Base-by-base conservation (phyloP, 352 stramenopile species). In the Pythium angustatum region DNA sequence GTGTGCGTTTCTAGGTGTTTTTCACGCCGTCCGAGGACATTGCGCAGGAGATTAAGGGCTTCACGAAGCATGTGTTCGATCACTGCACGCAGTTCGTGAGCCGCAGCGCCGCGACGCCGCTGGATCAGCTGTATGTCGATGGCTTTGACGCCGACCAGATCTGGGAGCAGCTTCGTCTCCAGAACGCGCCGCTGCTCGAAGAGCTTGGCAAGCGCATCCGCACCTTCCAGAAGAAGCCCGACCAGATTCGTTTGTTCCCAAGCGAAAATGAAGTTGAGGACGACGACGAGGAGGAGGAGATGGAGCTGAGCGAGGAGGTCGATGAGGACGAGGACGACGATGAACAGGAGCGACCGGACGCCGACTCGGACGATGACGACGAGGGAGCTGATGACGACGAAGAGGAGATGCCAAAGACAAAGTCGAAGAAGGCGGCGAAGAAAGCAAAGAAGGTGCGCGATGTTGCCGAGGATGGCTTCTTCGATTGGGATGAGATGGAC, bases 401-500 rank as follows among this genome's bases (percentile, higher is more conserved):
- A n/a, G 76, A 75, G 55, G 57, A 52, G 33, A 17, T 47, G 21
- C 48, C 21, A 51, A 79, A 72, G 41, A 61, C 58, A 44, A 67
- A 55, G 33, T 44, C 51, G 26, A 56, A 65, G 43, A 68, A 71
- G 48, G 71, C 63, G 41, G 70, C 71, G 11, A 79, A 78, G 45
- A 88, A 81, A 64, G 44, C 44, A 22, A 90, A 88, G 72, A 87
- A 82, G 62, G 50, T 66, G 50, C 77, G 79, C 30, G 85, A 94
- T 68, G 79, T 90, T 17, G 76, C 77, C 2, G 83, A 92, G 63
- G 85, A 93, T 38, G 83, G 83, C 0, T 94, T 94, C 66, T 94
- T 94, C 40, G 81, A 94, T 56, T 94, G 85, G 85, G 85, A 93
- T 28, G 85, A 94, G 66, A 94, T 94, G 85, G 83, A 94, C 62